Evolutionary conservation across 352 stramenopile genomes (phyloP).

Genomic region (Stramenopiles sp.): DNA sequence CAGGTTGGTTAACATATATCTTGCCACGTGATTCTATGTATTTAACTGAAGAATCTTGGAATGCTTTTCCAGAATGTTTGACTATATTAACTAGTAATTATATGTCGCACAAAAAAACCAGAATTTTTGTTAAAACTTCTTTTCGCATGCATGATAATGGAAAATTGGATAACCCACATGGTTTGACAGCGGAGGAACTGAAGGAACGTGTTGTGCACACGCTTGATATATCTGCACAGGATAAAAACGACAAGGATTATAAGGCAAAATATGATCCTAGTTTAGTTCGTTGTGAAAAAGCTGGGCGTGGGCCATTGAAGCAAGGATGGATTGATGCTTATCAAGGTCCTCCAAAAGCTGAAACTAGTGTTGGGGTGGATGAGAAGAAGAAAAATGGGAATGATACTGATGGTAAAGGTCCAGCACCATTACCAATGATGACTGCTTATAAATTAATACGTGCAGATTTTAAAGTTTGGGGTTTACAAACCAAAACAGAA

Average conservation of each 20-base stretch:
- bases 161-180: conserved; percentile 34
- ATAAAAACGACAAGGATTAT: conserved; percentile 41
- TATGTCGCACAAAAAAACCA: conserved; percentile 43
- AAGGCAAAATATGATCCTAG: conserved; percentile 12
- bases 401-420: no score
- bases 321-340: conserved; percentile 42
- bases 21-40: conserved; percentile 57
- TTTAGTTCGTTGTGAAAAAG: conserved; percentile 33
- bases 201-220: conserved; percentile 45
- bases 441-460: neutral
- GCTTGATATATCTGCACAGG: conserved; percentile 43
- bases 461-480: neutral
- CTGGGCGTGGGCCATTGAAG: conserved; percentile 36
- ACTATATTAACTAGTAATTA: conserved; percentile 58
- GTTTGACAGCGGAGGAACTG: conserved; percentile 42
- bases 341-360: no score
- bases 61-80: conserved; percentile 55
- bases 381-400: no score
- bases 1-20: conserved; percentile 39
- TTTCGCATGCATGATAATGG: neutral
- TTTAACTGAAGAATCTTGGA: conserved; percentile 57
- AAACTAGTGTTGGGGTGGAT: no score
- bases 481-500: neutral
- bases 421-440: neutral
- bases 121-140: conserved; percentile 9